Percentiles rank a stretch among this genome's conserved stretches.
phyloP scores from a whole-genome alignment of 2,329 filamentous ascomycete species.

The Pestalotiopsis sp. region DNA sequence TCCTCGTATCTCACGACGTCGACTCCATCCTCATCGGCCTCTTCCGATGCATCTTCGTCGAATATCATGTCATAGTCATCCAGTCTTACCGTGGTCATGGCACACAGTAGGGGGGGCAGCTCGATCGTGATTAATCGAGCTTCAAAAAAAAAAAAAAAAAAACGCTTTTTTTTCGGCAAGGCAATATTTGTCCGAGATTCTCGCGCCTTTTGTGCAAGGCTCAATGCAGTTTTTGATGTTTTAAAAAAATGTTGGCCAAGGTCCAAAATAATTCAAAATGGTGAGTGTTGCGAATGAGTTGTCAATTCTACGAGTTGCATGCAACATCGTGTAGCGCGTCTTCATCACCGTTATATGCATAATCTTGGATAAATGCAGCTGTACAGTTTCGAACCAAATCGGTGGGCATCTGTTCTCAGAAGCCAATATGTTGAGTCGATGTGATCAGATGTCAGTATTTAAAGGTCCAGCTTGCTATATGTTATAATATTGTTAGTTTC shows the following conservation, averaged over 20 bases:
- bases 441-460: no score
- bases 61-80: constrained; percentile 9
- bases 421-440: not conserved
- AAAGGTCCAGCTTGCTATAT: no score
- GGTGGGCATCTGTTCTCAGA: not conserved
- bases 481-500: no score
- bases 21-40: not conserved
- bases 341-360: not conserved
- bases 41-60: not conserved
- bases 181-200: not conserved
- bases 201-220: not conserved
- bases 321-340: not conserved
- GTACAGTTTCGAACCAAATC: not conserved
- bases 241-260: not conserved
- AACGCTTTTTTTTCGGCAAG: not conserved
- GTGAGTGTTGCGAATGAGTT: not conserved
- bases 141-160: not conserved
- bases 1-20: not conserved
- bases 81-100: not conserved
- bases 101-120: not conserved
- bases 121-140: not conserved
- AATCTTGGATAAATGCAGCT: not conserved
- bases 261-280: not conserved
- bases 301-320: constrained; percentile 2
- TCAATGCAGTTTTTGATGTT: not conserved